Evolutionary conservation across 352 stramenopile genomes (phyloP).

Genomic region (Phytophthora capsici): DNA sequence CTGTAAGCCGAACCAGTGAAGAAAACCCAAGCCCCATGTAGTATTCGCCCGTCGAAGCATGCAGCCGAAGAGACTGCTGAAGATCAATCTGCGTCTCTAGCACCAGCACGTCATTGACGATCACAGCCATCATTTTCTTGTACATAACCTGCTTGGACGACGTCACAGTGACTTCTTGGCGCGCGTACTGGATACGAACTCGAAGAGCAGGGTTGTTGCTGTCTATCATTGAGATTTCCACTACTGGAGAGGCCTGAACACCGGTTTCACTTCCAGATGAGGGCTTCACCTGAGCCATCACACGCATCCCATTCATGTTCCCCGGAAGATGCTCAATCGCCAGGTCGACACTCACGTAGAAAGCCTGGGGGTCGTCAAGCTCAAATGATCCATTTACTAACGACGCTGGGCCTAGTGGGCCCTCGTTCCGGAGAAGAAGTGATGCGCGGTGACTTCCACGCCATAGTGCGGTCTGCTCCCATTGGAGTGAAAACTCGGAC

Average conservation of each 20-base stretch:
- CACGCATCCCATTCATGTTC: constrained; percentile 32
- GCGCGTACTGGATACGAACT: constrained; percentile 56
- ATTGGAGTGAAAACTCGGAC: constrained; percentile 50
- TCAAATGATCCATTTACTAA: constrained; percentile 48
- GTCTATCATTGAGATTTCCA: constrained; percentile 29
- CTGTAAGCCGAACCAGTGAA: constrained; percentile 34
- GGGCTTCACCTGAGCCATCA: constrained; percentile 45
- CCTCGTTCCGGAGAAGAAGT: constrained; percentile 51
- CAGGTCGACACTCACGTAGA: constrained; percentile 35
- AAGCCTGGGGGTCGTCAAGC: constrained; percentile 34
- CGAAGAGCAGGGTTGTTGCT: constrained; percentile 24
- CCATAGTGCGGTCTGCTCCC: constrained; percentile 27
- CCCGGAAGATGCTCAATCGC: constrained; percentile 35
- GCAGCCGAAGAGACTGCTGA: constrained; percentile 47
- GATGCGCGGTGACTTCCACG: constrained; percentile 30
- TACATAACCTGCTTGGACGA: constrained; percentile 50
- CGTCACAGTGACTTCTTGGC: constrained; percentile 44
- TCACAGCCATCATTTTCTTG: constrained; percentile 56
- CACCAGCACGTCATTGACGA: constrained; percentile 51
- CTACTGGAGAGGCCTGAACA: constrained; percentile 35
- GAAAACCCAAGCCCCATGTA: constrained; percentile 64
- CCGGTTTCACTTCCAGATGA: constrained; percentile 38
- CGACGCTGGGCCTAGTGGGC: constrained; percentile 24
- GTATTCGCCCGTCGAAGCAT: constrained; percentile 50
- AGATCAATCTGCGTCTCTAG: constrained; percentile 59